Base-by-base conservation (phyloP, 257 asterid genomes). In the Mitragyna speciosa region DNA sequence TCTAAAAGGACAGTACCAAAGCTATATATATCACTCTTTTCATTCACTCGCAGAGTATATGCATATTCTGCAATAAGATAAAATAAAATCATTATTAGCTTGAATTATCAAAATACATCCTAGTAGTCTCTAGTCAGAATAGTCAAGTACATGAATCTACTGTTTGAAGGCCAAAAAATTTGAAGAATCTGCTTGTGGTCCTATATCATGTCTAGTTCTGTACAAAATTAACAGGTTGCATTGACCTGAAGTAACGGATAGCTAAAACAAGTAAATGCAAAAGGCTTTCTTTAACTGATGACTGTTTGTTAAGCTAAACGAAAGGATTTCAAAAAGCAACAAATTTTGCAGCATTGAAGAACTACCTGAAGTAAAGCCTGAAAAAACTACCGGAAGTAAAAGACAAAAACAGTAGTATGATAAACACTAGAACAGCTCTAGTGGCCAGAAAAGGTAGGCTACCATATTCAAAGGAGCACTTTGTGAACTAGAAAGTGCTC, bases 11-110 rank as follows among this genome's bases (percentile, higher is more conserved):
- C 97, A 12, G 91, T 82, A 9, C 97, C 97, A 19, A 91, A 93
- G 83, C 97, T 93, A 86, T 93, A 93, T 49, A 87, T 85, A 65
- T 93, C 97, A 65, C 97, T 91, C 86, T 93, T 93, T 65, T 93
- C 97, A 75, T 87, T 90, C 79, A 93, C 95, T 3, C 90, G 89
- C 19, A 93, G 88, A 0, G 97, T 93, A 73, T 93, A 93, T 19
- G 94, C 97, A 69, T 93, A 93, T 81, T 93, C 97, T 93, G 90
- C 43, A 78, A 65, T 20, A 48, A 66, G 45, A 51, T 20, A 8
- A 45, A 47, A 2, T 72, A 5, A 12, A 31, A 2, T 24, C 22
- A 12, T 7, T 3, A 28, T 49, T 1, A 73, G 17, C 52, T 39
- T 31, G 5, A 7, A 36, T 69, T 28, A 39, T 22, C 28, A 47